These are phyloP conservation scores for Termitomyces sp. DNA, from an alignment of 768 basidiomycete species.

Conservation along the genomic window DNA sequence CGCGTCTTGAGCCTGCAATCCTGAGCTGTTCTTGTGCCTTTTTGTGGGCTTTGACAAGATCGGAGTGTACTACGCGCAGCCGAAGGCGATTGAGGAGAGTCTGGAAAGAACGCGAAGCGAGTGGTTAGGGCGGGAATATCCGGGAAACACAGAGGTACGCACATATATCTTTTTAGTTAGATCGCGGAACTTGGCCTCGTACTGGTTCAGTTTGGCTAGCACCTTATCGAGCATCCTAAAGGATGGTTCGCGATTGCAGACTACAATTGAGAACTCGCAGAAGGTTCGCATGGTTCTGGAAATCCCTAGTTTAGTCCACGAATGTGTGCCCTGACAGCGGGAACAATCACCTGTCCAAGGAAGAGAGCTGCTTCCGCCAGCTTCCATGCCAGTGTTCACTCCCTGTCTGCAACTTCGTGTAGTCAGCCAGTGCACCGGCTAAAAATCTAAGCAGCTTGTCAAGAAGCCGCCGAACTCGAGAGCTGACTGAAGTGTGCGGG, in stretches of 20 bases:
- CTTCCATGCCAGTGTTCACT: conserved; percentile 6
- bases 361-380: conserved; percentile 2
- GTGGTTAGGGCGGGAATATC: not conserved
- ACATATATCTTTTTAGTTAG: conserved; percentile 31
- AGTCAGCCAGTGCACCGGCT: not conserved
- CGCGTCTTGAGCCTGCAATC: conserved; percentile 17
- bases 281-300: conserved; percentile 7
- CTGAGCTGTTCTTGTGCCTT: conserved; percentile 22
- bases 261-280: conserved; percentile 2
- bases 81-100: conserved; percentile 25
- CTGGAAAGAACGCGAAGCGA: not conserved
- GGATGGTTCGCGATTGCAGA: conserved; percentile 3
- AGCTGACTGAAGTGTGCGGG: not conserved
- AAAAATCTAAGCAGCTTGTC: not conserved
- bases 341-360: conserved; percentile 9
- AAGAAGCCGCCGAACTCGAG: not conserved
- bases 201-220: conserved; percentile 29
- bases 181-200: conserved; percentile 32
- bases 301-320: not conserved
- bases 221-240: conserved; percentile 5
- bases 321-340: not conserved
- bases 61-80: conserved; percentile 26
- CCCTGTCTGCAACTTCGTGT: not conserved
- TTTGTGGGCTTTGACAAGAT: conserved; percentile 21
- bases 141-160: conserved; percentile 6